Percentiles rank a stretch among this genome's conserved stretches.
phyloP scores from a whole-genome alignment of 768 basidiomycete genomes.

The Calocybe cyanea region DNA sequence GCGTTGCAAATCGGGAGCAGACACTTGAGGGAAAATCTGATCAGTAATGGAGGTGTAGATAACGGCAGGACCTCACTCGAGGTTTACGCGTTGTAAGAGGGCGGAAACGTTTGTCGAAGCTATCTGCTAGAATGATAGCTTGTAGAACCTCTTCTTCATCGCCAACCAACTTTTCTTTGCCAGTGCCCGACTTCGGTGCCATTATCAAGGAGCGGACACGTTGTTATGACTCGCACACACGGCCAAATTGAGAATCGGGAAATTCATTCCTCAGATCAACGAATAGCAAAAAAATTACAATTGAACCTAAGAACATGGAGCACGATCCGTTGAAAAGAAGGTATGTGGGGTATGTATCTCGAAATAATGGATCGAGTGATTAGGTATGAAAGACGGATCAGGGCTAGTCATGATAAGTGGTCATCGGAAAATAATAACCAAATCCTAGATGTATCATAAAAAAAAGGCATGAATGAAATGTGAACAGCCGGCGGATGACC shows the following conservation, averaged over 20 bases:
- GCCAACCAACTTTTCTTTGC: constrained; percentile 62
- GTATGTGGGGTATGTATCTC: constrained; percentile 58
- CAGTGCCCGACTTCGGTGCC: constrained; percentile 56
- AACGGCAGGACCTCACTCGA: constrained; percentile 50
- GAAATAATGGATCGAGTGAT: constrained; percentile 60
- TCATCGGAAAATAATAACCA: constrained; percentile 49
- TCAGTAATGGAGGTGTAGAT: constrained; percentile 8
- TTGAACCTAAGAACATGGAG: constrained; percentile 52
- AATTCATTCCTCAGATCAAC: constrained; percentile 4
- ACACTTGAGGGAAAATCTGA: constrained; percentile 51
- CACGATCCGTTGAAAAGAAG: constrained; percentile 56
- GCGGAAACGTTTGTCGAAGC: constrained; percentile 90
- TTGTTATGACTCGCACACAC: constrained; percentile 13
- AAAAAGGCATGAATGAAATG: constrained; percentile 27
- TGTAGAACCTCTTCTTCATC: constrained; percentile 87
- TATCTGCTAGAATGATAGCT: constrained; percentile 94
- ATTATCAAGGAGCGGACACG: no score
- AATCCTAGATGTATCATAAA: constrained; percentile 57
- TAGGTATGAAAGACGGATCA: constrained; percentile 60
- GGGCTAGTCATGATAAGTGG: constrained; percentile 54
- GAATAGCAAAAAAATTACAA: constrained; percentile 48
- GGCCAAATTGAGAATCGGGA: neutral
- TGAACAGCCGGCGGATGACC: no score
- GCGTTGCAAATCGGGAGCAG: constrained; percentile 93
- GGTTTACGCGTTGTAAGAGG: constrained; percentile 88